Conservation (phyloP, 2,329 filamentous ascomycete species). For the Xylaria sp. region DNA sequence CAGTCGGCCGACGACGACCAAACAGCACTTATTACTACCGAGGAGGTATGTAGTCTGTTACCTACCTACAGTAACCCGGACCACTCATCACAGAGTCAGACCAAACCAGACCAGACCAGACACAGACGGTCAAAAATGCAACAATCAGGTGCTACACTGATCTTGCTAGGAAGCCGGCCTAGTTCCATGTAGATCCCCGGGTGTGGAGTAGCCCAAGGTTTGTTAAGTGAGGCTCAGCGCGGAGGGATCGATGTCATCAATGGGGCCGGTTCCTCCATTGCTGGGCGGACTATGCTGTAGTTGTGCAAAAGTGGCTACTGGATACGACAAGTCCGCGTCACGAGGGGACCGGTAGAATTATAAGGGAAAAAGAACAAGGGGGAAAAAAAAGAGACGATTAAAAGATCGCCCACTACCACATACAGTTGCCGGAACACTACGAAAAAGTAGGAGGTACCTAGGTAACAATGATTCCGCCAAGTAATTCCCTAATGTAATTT, state of each 20-base stretch:
- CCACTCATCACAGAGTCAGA: background rate
- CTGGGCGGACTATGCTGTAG: background rate
- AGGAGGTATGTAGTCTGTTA: too few species aligned
- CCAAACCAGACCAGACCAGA: background rate
- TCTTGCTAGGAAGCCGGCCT: conserved; percentile 7
- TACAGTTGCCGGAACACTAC: background rate
- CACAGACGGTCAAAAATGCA: background rate
- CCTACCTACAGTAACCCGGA: too few species aligned
- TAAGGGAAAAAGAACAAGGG: background rate
- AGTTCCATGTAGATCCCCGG: conserved; percentile 14
- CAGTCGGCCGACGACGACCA: conserved; percentile 26
- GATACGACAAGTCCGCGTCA: conserved; percentile 11
- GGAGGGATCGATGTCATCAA: conserved; percentile 32
- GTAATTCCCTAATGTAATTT: background rate
- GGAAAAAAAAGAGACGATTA: background rate
- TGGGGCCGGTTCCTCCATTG: conserved; percentile 26
- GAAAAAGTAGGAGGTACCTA: background rate
- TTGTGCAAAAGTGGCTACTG: background rate
- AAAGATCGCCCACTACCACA: background rate
- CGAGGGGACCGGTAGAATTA: background rate
- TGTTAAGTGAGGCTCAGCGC: conserved; percentile 30
- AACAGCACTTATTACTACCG: background rate
- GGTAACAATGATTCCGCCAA: conserved; percentile 21
- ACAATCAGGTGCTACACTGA: conserved; percentile 11
- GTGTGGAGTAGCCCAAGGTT: conserved; percentile 25